Evolutionary conservation across 2,329 filamentous ascomycete species (phyloP).

Genomic region (Aspergillus tubingensis): DNA sequence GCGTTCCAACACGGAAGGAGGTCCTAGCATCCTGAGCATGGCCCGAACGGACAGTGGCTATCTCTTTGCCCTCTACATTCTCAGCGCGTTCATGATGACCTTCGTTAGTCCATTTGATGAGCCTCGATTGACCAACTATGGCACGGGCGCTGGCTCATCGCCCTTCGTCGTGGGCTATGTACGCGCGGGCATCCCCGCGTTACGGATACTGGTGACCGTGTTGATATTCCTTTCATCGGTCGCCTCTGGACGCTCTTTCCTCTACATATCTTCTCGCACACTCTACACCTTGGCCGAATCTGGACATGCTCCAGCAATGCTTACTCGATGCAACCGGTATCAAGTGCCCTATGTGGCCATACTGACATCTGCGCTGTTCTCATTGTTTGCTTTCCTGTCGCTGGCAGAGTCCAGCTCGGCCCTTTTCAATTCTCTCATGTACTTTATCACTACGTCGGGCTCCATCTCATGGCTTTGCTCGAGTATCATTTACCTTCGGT

Average conservation of each 20-base stretch:
- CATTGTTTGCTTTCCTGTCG: conserved; percentile 68
- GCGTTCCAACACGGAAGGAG: conserved; percentile 52
- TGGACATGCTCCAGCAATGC: conserved; percentile 61
- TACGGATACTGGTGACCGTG: conserved; percentile 71
- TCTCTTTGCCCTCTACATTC: conserved; percentile 60
- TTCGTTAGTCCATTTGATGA: conserved; percentile 62
- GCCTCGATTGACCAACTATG: conserved; percentile 53
- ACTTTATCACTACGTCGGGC: conserved; percentile 67
- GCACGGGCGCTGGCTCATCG: conserved; percentile 54
- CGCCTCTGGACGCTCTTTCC: conserved; percentile 74
- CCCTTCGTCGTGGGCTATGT: conserved; percentile 47
- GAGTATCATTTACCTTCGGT: conserved; percentile 56
- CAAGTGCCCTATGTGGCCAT: conserved; percentile 67
- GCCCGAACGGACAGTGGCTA: conserved; percentile 58
- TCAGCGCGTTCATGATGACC: conserved; percentile 58
- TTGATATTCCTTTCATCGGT: conserved; percentile 75
- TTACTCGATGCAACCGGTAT: conserved; percentile 59
- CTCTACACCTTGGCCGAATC: conserved; percentile 65
- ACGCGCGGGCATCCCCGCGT: conserved; percentile 60
- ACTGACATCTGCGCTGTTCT: conserved; percentile 56
- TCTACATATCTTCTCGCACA: conserved; percentile 70
- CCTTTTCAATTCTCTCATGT: conserved; percentile 71
- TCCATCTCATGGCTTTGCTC: conserved; percentile 70
- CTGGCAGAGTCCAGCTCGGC: conserved; percentile 58
- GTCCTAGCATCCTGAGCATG: conserved; percentile 55